Evolutionary conservation across 495 filamentous ascomycete species (phyloP), one percentile per base, ranked within the genome.

Genomic region (Penicillium samsonianum): DNA sequence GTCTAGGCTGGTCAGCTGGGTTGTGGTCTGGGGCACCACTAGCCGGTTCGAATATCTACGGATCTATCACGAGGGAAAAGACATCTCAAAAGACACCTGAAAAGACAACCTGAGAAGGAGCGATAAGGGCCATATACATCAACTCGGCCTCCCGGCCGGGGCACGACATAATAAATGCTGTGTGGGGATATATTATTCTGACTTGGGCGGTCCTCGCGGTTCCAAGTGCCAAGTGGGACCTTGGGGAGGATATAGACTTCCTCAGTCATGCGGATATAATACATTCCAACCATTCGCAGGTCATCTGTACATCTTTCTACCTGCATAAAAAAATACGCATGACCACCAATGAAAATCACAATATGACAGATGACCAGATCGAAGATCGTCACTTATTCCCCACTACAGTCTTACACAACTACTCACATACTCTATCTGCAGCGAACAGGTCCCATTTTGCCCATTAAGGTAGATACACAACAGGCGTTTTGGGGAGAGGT

Each of bases 381-480:
- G 17, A 37, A 35, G 38, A n/a, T 33, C 6, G 25, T 5, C 12
- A 16, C 38, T 41, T 7, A 16, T 14, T 10, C 16, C n/a, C 6
- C 16, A 2, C 14, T 45, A 12, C 14, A 44, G 2, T 4, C 7
- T 8, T 43, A 57, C 17, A 30, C 40, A 30, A 45, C 11, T 57
- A 57, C 35, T 28, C 11, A 26, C 3, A 20, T 9, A 59, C 28
- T 12, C n/a, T 28, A 31, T 31, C 44, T 65, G 50, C 45, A 62
- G 61, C 55, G 55, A 69, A 57, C 67, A 63, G 54, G 53, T 70
- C 63, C 61, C 61, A 65, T 69, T 71, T 70, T 68, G 58, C 63
- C 70, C 66, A 70, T 66, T 70, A 71, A 63, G 55, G 53, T 70
- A 75, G 60, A 56, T 72, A 69, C 67, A 73, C 62, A 58, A 67